Percentiles rank a stretch among this genome's conserved stretches.
Conservation (phyloP, 2,329 filamentous ascomycete genomes). For the Fusarium sp. region DNA sequence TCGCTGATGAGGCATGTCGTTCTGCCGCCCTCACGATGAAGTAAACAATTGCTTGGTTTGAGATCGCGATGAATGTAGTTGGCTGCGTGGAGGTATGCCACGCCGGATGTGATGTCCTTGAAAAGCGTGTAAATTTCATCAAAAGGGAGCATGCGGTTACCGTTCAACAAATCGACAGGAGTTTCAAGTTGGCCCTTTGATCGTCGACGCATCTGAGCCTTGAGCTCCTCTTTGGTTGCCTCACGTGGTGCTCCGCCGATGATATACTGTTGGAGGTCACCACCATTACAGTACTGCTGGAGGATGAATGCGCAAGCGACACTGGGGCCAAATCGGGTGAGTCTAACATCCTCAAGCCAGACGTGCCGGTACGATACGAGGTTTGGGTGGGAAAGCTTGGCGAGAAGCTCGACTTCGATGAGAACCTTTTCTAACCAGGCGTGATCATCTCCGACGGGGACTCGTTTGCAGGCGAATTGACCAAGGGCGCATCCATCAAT, state of each 20-base stretch:
- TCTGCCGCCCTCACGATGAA: constrained; percentile 78
- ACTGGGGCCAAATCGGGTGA: constrained; percentile 86
- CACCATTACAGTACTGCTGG: constrained; percentile 96
- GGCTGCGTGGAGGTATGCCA: constrained; percentile 88
- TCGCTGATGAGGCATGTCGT: constrained; percentile 91
- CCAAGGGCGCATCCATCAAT: constrained; percentile 89
- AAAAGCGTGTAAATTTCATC: constrained; percentile 98
- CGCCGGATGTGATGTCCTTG: constrained; percentile 90
- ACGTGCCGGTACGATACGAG: constrained; percentile 96
- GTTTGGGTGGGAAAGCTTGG: constrained; percentile 92
- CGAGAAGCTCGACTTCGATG: constrained; percentile 90
- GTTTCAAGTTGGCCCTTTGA: constrained; percentile 80
- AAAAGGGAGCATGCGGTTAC: constrained; percentile 66
- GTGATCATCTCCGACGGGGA: constrained; percentile 94
- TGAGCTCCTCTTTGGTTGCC: constrained; percentile 83
- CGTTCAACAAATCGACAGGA: constrained; percentile 57
- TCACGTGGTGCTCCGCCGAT: constrained; percentile 72
- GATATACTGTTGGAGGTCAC: constrained; percentile 89
- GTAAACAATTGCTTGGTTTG: constrained; percentile 93
- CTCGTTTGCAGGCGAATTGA: constrained; percentile 94
- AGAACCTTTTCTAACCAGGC: constrained; percentile 94
- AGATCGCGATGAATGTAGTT: constrained; percentile 97
- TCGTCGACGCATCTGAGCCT: constrained; percentile 83
- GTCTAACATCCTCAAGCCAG: constrained; percentile 90
- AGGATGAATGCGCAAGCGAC: constrained; percentile 97